phyloP scores from a whole-genome alignment of 2,329 filamentous ascomycete species.

The Hymenoscyphus fructigenus region DNA sequence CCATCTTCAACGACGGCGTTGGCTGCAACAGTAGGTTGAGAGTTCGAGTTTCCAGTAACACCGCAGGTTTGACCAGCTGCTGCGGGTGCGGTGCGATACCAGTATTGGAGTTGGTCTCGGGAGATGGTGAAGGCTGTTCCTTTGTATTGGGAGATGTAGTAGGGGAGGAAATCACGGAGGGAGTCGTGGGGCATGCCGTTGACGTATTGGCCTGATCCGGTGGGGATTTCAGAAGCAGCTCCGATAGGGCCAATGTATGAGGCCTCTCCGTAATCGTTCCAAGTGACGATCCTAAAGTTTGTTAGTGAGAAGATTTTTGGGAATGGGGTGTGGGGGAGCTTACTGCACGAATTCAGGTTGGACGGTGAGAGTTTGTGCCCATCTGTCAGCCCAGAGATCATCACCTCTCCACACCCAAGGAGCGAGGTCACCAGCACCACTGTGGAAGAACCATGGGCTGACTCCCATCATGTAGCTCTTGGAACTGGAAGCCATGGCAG shows the following conservation, averaged over 20 bases:
- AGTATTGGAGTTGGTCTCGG: constrained; percentile 39
- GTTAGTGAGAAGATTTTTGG: constrained; percentile 27
- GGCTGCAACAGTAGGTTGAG: constrained; percentile 31
- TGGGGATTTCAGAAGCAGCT: constrained; percentile 26
- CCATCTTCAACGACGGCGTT: constrained; percentile 34
- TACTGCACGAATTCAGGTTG: constrained; percentile 49
- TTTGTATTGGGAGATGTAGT: constrained; percentile 28
- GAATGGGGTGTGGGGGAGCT: constrained; percentile 36
- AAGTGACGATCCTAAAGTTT: constrained; percentile 42
- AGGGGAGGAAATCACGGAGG: constrained; percentile 40
- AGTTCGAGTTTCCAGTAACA: constrained; percentile 34
- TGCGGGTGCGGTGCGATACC: constrained; percentile 40
- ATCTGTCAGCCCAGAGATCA: constrained; percentile 41
- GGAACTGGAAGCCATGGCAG: constrained; percentile 35
- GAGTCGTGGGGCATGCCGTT: constrained; percentile 49
- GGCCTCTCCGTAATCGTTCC: constrained; percentile 53
- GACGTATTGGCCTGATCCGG: constrained; percentile 49
- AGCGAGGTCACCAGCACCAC: constrained; percentile 56
- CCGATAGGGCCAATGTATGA: constrained; percentile 50
- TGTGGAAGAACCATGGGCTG: constrained; percentile 61
- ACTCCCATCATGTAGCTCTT: constrained; percentile 55
- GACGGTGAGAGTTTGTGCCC: constrained; percentile 42
- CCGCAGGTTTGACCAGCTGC: constrained; percentile 37
- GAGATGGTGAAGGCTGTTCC: constrained; percentile 29
- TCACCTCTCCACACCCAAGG: constrained; percentile 49